phyloP scores from a whole-genome alignment of 192 early-diverging fungal species.

The Rhizophagus prolifer region DNA sequence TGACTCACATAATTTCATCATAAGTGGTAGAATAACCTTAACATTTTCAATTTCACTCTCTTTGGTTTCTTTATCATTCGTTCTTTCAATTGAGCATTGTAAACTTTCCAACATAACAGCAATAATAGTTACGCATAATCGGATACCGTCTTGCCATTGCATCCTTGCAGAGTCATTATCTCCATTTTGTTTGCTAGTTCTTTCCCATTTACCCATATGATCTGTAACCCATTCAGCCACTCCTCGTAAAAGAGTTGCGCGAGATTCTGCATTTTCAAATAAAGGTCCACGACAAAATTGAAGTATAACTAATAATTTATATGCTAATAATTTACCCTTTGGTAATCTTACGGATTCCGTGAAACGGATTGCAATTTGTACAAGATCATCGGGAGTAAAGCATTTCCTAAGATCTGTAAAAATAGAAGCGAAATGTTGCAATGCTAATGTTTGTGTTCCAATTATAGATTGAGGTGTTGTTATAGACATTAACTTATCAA shows the following conservation, averaged over 20 bases:
- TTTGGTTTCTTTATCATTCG: neutral
- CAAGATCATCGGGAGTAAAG: constrained; percentile 36
- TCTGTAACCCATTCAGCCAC: constrained; percentile 33
- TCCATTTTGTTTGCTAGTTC: constrained; percentile 18
- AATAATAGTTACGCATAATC: constrained; percentile 41
- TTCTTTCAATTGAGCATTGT: constrained; percentile 25
- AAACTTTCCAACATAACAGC: constrained; percentile 39
- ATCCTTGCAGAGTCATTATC: constrained; percentile 20
- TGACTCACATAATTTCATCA: constrained; percentile 28
- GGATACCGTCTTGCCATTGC: constrained; percentile 47
- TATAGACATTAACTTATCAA: constrained; percentile 53
- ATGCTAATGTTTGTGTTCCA: constrained; percentile 58
- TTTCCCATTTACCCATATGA: constrained; percentile 41
- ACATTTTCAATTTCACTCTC: constrained; percentile 27
- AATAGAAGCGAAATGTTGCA: constrained; percentile 48
- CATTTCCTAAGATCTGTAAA: constrained; percentile 41
- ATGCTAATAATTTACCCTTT: constrained; percentile 27
- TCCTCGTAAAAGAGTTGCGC: constrained; percentile 28
- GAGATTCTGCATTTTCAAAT: constrained; percentile 31
- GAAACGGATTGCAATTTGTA: constrained; percentile 35
- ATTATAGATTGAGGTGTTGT: constrained; percentile 54
- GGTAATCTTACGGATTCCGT: constrained; percentile 36
- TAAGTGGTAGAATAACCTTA: constrained; percentile 21
- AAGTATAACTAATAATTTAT: constrained; percentile 29
- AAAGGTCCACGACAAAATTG: constrained; percentile 31